Percentiles rank a stretch among this genome's conserved stretches.
Conservation (phyloP, 352 stramenopile genomes). For the Phytophthora sansomeana region DNA sequence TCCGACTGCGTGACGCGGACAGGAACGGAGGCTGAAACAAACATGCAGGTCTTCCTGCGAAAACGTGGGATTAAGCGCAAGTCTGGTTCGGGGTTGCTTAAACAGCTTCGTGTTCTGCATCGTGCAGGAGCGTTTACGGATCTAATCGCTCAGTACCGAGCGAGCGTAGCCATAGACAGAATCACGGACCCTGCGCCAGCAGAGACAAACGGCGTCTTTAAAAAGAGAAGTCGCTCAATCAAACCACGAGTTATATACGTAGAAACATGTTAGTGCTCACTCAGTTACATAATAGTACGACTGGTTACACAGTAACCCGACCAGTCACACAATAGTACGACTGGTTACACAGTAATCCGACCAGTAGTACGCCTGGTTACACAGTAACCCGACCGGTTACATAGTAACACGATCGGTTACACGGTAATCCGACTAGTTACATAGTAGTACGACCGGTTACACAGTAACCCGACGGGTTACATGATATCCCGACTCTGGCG, state of each 20-base stretch:
- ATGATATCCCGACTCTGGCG: neutral
- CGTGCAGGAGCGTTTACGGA: neutral
- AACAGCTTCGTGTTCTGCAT: slow-evolving; percentile 5
- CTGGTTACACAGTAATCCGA: neutral
- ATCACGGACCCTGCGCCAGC: neutral
- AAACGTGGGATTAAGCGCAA: slow-evolving; percentile 3
- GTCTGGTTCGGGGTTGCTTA: slow-evolving; percentile 9
- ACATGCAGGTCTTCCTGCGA: slow-evolving; percentile 1
- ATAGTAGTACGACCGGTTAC: neutral
- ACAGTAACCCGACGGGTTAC: neutral
- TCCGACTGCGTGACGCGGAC: neutral
- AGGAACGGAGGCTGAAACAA: slow-evolving; percentile 1
- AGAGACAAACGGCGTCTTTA: neutral
- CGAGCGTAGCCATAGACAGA: neutral
- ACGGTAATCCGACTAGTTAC: neutral
- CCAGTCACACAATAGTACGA: neutral
- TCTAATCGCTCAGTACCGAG: neutral
- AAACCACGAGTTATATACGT: neutral
- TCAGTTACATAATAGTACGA: neutral
- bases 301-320: neutral
- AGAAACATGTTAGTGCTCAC: no score
- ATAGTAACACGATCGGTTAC: neutral
- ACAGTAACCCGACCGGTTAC: neutral
- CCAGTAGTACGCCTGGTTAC: neutral
- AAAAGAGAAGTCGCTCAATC: no score